Base-by-base conservation (phyloP, 345 rosid species). In the Microthlaspi erraticum region DNA sequence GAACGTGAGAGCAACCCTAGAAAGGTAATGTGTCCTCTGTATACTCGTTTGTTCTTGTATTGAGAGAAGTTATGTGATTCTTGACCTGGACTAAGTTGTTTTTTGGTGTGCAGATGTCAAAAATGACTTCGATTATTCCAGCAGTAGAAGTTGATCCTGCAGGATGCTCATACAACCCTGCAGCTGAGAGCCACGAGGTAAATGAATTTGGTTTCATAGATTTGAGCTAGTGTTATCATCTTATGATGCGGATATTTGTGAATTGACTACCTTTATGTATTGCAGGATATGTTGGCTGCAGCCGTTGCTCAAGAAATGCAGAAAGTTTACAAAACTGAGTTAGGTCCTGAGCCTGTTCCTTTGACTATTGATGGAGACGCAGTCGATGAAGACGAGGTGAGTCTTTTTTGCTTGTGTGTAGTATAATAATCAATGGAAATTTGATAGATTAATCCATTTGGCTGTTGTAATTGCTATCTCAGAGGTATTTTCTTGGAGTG, bases 251-350 rank as follows among this genome's bases (percentile, higher is more conserved):
- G 20, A 10, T 64, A 34, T 8, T 44, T 32, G n/a, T 76, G 44
- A 31, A 57, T 48, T 56, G 19, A 57, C 41, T 39, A 4, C 10
- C 2, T 3, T 60, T 20, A 57, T 65, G 5, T 50, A 54, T 66
- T 72, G 52, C 81, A 91, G 96, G 97, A 94, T 81, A 76, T 88
- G 16, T 78, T 91, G 81, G 96, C 99, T 54, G 79, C 82, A 86
- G 97, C 96, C 6, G 99, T 94, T 73, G 99, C 99, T 11, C 91
- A 84, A 67, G 97, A 94, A 81, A 86, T 94, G 99, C 91, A 88
- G 75, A 91, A 89, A 84, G 81, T 79, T 65, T 89, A 88, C 78
- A 79, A 81, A 72, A 66, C 48, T 54, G 99, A 94, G 84, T 74
- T 91, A 83, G 96, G 95, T 58, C 99, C 99, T 66, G 82, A 82